Percentiles rank a stretch among this genome's conserved stretches.
These are phyloP conservation scores for Orbilia brochopaga DNA, from an alignment of 2,329 filamentous ascomycete species.

Conservation along the genomic window DNA sequence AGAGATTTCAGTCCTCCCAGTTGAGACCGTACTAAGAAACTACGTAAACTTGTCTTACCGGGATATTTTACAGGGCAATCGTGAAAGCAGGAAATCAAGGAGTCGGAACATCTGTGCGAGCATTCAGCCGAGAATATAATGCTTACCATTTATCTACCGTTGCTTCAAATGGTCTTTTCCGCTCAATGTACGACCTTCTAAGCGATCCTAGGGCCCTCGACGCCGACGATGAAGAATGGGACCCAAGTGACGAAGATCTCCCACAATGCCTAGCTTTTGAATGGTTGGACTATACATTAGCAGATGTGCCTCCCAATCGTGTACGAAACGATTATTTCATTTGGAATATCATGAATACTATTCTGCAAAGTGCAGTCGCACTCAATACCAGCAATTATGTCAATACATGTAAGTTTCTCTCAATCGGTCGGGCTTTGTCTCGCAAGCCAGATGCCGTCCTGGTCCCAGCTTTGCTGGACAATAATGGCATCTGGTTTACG, in stretches of 20 bases:
- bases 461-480: conserved; percentile 19
- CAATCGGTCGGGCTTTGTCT: conserved; percentile 16
- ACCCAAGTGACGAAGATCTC: conserved; percentile 20
- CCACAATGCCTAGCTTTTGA: conserved; percentile 30
- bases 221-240: conserved; percentile 22
- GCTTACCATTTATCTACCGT: conserved; percentile 21
- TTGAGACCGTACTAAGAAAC: conserved; percentile 14
- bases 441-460: conserved; percentile 22
- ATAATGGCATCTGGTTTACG: conserved; percentile 17
- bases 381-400: conserved; percentile 25
- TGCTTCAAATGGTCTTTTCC: conserved; percentile 24
- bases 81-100: conserved; percentile 29
- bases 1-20: conserved; percentile 12
- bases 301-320: conserved; percentile 21
- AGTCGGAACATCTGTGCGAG: conserved; percentile 23
- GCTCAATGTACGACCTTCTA: conserved; percentile 29
- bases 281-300: conserved; percentile 23
- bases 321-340: conserved; percentile 16
- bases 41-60: conserved; percentile 17
- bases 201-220: conserved; percentile 25
- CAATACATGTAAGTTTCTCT: conserved; percentile 33
- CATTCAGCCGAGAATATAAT: conserved; percentile 24
- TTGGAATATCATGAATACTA: conserved; percentile 28
- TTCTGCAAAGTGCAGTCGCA: conserved; percentile 28
- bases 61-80: conserved; percentile 22